Evolutionary conservation across 352 stramenopile species (phyloP).

Genomic region (Phytophthora podocarpi): DNA sequence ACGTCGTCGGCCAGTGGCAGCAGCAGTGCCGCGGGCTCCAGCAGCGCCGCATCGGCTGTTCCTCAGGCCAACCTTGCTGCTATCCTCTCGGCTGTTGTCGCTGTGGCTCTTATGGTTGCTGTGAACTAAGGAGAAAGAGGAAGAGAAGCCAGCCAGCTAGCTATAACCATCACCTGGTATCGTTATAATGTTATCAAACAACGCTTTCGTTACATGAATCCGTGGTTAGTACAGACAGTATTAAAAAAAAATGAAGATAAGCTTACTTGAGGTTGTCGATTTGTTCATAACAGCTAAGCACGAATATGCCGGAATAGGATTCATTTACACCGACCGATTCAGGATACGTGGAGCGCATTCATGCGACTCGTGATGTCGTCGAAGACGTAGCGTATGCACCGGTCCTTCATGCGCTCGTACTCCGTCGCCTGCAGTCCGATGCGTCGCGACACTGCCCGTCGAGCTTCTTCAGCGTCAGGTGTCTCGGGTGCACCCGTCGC

Average conservation of each 20-base stretch:
- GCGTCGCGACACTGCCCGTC: slow-evolving; percentile 37
- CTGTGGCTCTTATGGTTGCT: slow-evolving; percentile 19
- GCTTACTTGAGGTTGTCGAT: too few relatives aligned
- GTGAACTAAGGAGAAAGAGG: slow-evolving; percentile 23
- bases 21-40: slow-evolving; percentile 23
- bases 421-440: slow-evolving; percentile 64
- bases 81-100: slow-evolving; percentile 19
- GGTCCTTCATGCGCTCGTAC: slow-evolving; percentile 49
- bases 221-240: too few relatives aligned
- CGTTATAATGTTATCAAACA: slow-evolving; percentile 27
- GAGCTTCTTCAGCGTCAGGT: slow-evolving; percentile 38
- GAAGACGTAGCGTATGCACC: slow-evolving; percentile 63
- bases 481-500: not conserved
- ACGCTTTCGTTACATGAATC: slow-evolving; percentile 13
- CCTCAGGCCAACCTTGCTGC: slow-evolving; percentile 17
- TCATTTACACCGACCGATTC: too few relatives aligned
- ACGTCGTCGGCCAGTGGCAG: slow-evolving; percentile 15
- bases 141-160: too few relatives aligned
- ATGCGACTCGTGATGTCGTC: slow-evolving; percentile 37
- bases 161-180: slow-evolving; percentile 18
- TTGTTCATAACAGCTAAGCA: too few relatives aligned
- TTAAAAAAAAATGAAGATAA: too few relatives aligned
- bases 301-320: too few relatives aligned
- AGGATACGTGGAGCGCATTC: slow-evolving; percentile 15
- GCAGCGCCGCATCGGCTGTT: slow-evolving; percentile 6